Evolutionary conservation across 768 basidiomycete genomes (phyloP), one percentile per base, ranked within the genome.

Genomic region (Leccinum longicurvipes): DNA sequence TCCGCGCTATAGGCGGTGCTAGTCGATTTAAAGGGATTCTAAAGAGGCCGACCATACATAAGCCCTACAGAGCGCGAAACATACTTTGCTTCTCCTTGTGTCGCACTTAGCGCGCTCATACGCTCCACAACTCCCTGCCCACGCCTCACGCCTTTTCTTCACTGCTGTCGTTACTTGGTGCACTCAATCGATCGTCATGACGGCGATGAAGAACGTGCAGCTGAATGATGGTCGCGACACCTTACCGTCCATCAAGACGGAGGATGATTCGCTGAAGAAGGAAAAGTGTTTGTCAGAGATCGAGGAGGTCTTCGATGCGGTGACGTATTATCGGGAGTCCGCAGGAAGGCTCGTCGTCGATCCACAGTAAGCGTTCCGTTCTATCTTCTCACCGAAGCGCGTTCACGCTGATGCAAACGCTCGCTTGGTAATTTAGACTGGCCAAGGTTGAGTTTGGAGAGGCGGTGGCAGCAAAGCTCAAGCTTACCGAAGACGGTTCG

Each of bases 321-420:
- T 64, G 21, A 51, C 66, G 0, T 82, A 81, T 55, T 83, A 85
- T 48, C 83, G 85, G 57, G 66, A 74, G 14, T 71, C 74, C 55
- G 83, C 82, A 1, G 85, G 85, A 12, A 75, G 85, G 19, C 70
- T 86, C 42, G 81, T 86, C 50, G 72, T 87, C 15, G 84, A 87
- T 66, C 84, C 84, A 14, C 70, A 74, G 85, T 84, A 55, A 19
- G 81, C 76, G 32, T 19, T 19, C 29, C 21, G 9, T 7, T 4
- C 7, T n/a, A 3, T 14, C 6, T 8, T 23, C 27, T 1, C 15
- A 47, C 23, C 15, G 44, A 25, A 17, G 23, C 24, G 14, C 17
- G 15, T 21, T 27, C n/a, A 45, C 24, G 44, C 11, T 6, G 6
- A 17, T 41, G 19, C 6, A 10, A 24, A 24, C n/a, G 44, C 6